Conservation (phyloP, 345 rosid genomes). For the Tarenaya hassleriana region DNA sequence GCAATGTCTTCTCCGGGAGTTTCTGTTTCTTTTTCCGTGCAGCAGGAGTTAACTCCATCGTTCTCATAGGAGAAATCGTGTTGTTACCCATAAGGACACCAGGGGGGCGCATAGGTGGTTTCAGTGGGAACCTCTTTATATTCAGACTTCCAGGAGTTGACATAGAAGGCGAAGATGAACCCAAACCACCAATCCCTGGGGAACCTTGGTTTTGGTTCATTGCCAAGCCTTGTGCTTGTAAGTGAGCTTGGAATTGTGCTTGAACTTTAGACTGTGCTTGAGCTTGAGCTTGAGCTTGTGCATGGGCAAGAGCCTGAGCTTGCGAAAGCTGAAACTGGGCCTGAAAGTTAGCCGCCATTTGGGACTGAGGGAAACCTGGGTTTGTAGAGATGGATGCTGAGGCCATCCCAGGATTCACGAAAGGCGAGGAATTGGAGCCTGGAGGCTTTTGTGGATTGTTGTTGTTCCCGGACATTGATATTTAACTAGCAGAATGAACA, state of each 20-base stretch:
- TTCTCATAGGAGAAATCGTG: conserved; percentile 62
- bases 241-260: conserved; percentile 77
- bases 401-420: conserved; percentile 68
- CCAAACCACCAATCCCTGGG: conserved; percentile 45
- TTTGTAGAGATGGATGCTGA: conserved; percentile 49
- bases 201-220: conserved; percentile 51
- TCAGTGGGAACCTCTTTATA: conserved; percentile 61
- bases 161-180: conserved; percentile 64
- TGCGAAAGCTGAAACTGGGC: conserved; percentile 64
- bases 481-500: conserved; percentile 13
- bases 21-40: conserved; percentile 89
- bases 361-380: conserved; percentile 47
- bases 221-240: conserved; percentile 62
- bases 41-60: conserved; percentile 72
- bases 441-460: conserved; percentile 57
- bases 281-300: conserved; percentile 41
- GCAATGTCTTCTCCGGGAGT: conserved; percentile 85
- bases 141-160: conserved; percentile 52
- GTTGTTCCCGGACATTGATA: conserved; percentile 51
- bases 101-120: conserved; percentile 72
- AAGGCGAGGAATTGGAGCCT: conserved; percentile 61
- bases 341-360: conserved; percentile 48
- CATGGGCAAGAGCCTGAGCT: conserved; percentile 60
- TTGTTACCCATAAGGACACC: conserved; percentile 44
- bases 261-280: conserved; percentile 55